Evolutionary conservation across 768 basidiomycete genomes (phyloP).

Genomic region (Gymnopilus junonius): DNA sequence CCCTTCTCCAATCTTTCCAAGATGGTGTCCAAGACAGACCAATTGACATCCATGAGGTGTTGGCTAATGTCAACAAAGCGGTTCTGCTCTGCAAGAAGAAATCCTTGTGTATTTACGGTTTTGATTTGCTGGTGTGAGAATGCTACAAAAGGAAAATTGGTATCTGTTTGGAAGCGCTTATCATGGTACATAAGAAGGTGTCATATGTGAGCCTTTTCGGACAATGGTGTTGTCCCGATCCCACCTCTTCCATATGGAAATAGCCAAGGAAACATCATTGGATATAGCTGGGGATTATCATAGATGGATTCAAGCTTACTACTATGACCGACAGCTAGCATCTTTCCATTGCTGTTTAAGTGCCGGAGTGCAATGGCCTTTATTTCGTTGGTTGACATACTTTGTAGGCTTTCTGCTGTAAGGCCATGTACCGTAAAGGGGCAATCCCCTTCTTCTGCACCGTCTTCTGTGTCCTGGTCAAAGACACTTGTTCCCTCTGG

Average conservation of each 20-base stretch:
- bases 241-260: slow-evolving; percentile 44
- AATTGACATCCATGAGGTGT: too few species aligned
- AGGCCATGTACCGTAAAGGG: slow-evolving; percentile 43
- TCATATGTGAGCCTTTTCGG: too few species aligned
- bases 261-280: slow-evolving; percentile 43
- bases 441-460: slow-evolving; percentile 33
- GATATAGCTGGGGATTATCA: slow-evolving; percentile 40
- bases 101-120: too few species aligned
- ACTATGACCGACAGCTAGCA: slow-evolving; percentile 33
- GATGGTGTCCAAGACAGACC: too few species aligned
- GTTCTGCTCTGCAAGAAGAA: too few species aligned
- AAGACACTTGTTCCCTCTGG: slow-evolving; percentile 28
- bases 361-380: slow-evolving; percentile 30
- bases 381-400: slow-evolving; percentile 19
- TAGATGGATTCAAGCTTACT: slow-evolving; percentile 32
- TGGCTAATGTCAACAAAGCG: too few species aligned
- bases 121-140: too few species aligned
- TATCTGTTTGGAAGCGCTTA: too few species aligned
- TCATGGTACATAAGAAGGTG: too few species aligned
- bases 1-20: too few species aligned
- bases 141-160: too few species aligned
- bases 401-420: slow-evolving; percentile 26
- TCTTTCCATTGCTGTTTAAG: slow-evolving; percentile 26
- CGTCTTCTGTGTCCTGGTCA: slow-evolving; percentile 31
- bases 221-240: too few species aligned